A percentile compares a stretch with the other conserved stretches of the same genome.
Conservation (phyloP, 1,139 yeast species). For the Diutina ranongensis region DNA sequence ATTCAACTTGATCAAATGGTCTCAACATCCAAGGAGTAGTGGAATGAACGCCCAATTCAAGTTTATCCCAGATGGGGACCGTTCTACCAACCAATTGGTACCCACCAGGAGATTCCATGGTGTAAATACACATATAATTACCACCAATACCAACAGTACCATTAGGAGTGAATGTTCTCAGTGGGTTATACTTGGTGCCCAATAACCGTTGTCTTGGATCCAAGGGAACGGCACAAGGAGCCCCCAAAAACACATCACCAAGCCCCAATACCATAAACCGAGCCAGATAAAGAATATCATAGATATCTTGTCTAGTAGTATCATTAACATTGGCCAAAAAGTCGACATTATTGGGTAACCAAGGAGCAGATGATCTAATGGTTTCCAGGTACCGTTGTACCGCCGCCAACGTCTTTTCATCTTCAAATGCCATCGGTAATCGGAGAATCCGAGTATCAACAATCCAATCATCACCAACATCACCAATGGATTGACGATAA, state of each 20-base stretch:
- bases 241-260: conserved; percentile 95
- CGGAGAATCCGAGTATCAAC: conserved; percentile 73
- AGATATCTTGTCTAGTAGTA: conserved; percentile 61
- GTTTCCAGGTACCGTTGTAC: conserved; percentile 89
- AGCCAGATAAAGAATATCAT: conserved; percentile 78
- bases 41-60: conserved; percentile 61
- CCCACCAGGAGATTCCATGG: conserved; percentile 98
- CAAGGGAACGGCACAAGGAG: conserved; percentile 96
- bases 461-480: conserved; percentile 67
- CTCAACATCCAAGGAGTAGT: conserved; percentile 80
- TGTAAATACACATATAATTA: conserved; percentile 95
- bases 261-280: conserved; percentile 85
- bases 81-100: conserved; percentile 95
- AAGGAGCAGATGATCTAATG: conserved; percentile 85
- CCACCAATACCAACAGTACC: conserved; percentile 98
- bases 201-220: conserved; percentile 91
- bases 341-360: conserved; percentile 96
- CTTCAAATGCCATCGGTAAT: conserved; percentile 96
- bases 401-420: conserved; percentile 75
- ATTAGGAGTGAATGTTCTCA: conserved; percentile 90
- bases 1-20: conserved; percentile 91
- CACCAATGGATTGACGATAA: conserved; percentile 52
- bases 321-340: conserved; percentile 85
- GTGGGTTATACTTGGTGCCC: conserved; percentile 92
- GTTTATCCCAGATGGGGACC: conserved; percentile 94